phyloP scores from a whole-genome alignment of 257 asterid species.

The Coffea eugenioides region DNA sequence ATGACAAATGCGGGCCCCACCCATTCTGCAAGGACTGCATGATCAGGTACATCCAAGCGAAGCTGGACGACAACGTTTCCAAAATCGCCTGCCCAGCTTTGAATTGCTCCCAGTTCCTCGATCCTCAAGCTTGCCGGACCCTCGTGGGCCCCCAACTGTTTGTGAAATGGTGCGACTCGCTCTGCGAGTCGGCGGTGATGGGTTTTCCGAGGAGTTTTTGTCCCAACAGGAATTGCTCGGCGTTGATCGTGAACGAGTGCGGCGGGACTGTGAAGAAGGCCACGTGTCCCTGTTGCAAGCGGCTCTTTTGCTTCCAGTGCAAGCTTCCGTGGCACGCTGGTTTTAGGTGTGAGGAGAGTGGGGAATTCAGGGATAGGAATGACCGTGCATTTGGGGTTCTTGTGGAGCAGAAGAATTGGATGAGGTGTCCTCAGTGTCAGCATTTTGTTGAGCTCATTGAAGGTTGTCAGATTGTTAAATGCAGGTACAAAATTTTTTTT shows the following conservation, averaged over 20 bases:
- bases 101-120: constrained; percentile 49
- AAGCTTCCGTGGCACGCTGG: constrained; percentile 30
- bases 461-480: constrained; percentile 53
- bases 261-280: constrained; percentile 48
- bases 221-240: constrained; percentile 54
- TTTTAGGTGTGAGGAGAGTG: constrained; percentile 38
- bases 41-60: constrained; percentile 57
- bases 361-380: constrained; percentile 38
- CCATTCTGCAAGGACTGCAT: constrained; percentile 66
- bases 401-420: constrained; percentile 54
- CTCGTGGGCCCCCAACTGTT: constrained; percentile 40
- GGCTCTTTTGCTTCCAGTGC: constrained; percentile 48
- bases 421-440: constrained; percentile 66
- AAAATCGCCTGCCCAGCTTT: constrained; percentile 60
- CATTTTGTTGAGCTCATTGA: constrained; percentile 56
- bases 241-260: constrained; percentile 64
- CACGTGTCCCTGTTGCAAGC: constrained; percentile 57
- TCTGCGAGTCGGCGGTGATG: constrained; percentile 48
- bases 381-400: constrained; percentile 57
- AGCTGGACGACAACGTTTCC: constrained; percentile 47
- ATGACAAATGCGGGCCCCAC: constrained; percentile 37
- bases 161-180: constrained; percentile 69
- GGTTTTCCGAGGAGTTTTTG: constrained; percentile 45
- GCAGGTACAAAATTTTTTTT: constrained; percentile 47
- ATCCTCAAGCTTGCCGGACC: constrained; percentile 44